Percentiles rank a stretch among this genome's conserved stretches.
phyloP scores from a whole-genome alignment of 225 moss, liverwort and hornwort genomes.

The Pseudisothecium myosuroides region DNA sequence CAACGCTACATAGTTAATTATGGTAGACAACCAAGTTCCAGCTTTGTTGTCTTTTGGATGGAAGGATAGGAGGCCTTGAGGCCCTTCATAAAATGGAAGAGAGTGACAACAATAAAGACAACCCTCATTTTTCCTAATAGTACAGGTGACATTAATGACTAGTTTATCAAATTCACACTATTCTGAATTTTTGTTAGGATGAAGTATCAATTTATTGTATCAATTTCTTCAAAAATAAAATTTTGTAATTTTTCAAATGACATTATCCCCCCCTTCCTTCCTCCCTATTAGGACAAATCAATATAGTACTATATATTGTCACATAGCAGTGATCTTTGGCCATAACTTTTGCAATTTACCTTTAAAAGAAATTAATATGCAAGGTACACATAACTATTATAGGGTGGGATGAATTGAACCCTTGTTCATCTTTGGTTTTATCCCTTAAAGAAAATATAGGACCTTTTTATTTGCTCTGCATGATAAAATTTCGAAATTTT shows the following conservation, averaged over 20 bases:
- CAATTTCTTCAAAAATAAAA: neutral
- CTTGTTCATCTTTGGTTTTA: too few species aligned
- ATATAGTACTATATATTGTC: accelerated
- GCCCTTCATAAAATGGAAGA: neutral
- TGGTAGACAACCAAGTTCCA: neutral
- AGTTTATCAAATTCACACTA: neutral
- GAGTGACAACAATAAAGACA: neutral
- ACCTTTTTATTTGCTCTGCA: too few species aligned
- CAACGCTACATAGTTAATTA: too few species aligned
- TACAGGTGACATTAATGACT: accelerated
- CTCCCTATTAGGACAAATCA: accelerated
- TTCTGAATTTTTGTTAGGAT: neutral
- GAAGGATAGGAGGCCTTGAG: neutral
- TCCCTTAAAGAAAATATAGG: too few species aligned
- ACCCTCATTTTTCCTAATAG: neutral
- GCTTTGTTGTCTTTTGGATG: neutral
- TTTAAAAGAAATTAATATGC: accelerated
- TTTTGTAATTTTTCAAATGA: neutral
- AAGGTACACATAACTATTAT: neutral
- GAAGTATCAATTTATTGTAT: neutral
- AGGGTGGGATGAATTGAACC: too few species aligned
- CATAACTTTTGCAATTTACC: neutral
- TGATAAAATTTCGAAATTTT: too few species aligned
- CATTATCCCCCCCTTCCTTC: accelerated
- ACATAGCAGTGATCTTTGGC: neutral